Percentiles rank a stretch among this genome's conserved stretches.
phyloP scores from a whole-genome alignment of 768 basidiomycete genomes.

The Trametes villosa region DNA sequence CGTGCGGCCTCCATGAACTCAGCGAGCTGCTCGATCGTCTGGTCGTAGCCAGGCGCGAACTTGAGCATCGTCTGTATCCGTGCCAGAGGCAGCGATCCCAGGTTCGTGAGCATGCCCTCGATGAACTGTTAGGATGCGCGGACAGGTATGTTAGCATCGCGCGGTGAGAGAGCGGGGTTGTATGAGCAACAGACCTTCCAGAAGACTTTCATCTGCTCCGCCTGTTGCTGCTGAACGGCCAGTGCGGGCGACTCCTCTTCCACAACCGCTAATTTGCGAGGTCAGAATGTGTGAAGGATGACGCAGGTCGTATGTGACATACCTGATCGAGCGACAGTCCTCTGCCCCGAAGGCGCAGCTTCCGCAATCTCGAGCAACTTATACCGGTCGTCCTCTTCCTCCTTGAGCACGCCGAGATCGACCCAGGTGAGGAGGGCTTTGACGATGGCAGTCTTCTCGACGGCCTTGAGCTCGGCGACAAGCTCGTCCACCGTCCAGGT shows the following conservation, averaged over 20 bases:
- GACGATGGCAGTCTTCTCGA: slow-evolving; percentile 65
- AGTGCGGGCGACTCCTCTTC: slow-evolving; percentile 54
- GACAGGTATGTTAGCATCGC: not conserved
- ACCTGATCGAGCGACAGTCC: slow-evolving; percentile 18
- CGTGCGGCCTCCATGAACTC: slow-evolving; percentile 82
- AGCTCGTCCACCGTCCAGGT: slow-evolving; percentile 76
- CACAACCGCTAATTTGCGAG: slow-evolving; percentile 35
- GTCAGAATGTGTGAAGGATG: not conserved
- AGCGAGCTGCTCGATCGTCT: slow-evolving; percentile 76
- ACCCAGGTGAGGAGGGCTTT: slow-evolving; percentile 86
- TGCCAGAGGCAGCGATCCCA: slow-evolving; percentile 74
- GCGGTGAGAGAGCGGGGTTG: not conserved
- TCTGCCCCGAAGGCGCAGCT: slow-evolving; percentile 40
- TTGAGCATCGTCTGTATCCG: slow-evolving; percentile 90
- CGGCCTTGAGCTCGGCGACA: slow-evolving; percentile 60
- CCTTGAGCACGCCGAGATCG: slow-evolving; percentile 79
- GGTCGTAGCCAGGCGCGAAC: slow-evolving; percentile 83
- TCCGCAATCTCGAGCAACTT: slow-evolving; percentile 66
- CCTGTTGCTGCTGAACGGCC: slow-evolving; percentile 72
- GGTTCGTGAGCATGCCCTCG: slow-evolving; percentile 89
- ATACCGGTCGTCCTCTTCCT: slow-evolving; percentile 63
- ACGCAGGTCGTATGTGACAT: not conserved
- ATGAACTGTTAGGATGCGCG: slow-evolving; percentile 61
- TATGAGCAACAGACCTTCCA: slow-evolving; percentile 68
- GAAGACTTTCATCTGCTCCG: slow-evolving; percentile 84